Conservation (phyloP, 495 filamentous ascomycete species). For the Penicillium bovifimosum region DNA sequence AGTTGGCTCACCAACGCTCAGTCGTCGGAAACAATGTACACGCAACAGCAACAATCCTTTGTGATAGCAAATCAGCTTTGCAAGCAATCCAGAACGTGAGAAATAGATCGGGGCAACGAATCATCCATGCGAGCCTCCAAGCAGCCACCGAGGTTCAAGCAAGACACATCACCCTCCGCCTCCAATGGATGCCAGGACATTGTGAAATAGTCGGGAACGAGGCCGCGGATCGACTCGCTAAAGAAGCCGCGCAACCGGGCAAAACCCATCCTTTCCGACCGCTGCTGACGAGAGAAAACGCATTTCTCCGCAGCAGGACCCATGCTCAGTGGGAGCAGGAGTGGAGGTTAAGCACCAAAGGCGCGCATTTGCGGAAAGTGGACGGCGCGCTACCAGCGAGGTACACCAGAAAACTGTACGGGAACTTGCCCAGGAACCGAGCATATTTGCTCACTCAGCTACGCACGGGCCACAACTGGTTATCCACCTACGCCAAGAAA, state of each 20-base stretch:
- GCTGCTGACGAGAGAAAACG: not conserved
- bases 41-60: not conserved
- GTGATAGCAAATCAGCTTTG: conserved; percentile 5
- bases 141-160: not conserved
- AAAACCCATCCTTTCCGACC: not conserved
- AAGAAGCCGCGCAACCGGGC: not conserved
- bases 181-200: too few relatives aligned
- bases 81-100: conserved; percentile 2
- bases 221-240: not conserved
- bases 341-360: not conserved
- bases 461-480: not conserved
- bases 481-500: not conserved
- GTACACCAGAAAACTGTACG: not conserved
- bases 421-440: not conserved
- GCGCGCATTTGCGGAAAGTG: not conserved
- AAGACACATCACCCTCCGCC: not conserved
- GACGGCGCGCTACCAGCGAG: not conserved
- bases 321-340: not conserved
- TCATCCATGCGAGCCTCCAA: not conserved
- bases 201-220: not conserved
- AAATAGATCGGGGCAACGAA: conserved; percentile 5
- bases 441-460: not conserved
- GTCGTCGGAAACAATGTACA: not conserved
- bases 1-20: not conserved
- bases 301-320: not conserved